phyloP scores from a whole-genome alignment of 1,284 basidiomycete species.

The Ganoderma lucidum region DNA sequence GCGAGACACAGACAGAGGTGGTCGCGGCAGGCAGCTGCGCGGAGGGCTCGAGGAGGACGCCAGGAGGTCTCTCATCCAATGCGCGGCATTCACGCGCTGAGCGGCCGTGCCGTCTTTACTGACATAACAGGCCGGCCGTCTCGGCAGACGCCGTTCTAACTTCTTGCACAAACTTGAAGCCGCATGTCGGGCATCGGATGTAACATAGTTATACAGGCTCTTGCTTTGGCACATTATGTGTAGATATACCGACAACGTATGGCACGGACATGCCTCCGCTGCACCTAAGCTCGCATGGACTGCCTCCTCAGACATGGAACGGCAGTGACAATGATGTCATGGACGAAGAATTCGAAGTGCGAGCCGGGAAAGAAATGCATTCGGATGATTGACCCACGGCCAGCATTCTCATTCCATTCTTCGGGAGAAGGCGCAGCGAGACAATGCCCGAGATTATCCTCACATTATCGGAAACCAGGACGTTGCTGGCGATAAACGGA shows the following conservation, averaged over 20 bases:
- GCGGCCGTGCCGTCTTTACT: background rate
- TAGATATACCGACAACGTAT: background rate
- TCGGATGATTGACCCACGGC: background rate
- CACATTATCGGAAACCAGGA: background rate
- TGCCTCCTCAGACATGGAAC: background rate
- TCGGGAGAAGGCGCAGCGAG: background rate
- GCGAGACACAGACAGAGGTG: background rate
- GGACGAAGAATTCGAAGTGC: background rate
- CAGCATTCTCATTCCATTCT: background rate
- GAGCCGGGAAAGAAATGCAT: background rate
- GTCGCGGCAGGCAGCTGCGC: background rate
- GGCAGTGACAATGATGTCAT: background rate
- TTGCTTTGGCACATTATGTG: background rate
- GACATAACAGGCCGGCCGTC: background rate
- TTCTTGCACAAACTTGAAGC: background rate
- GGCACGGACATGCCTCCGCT: background rate
- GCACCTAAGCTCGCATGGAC: background rate
- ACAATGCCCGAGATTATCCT: background rate
- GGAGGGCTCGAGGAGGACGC: background rate
- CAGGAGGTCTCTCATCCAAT: background rate
- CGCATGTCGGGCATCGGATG: background rate
- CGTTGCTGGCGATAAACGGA: background rate
- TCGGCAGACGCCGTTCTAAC: background rate
- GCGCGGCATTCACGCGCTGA: background rate
- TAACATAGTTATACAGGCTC: background rate